phyloP scores from a whole-genome alignment of 768 basidiomycete species.

The Boletellus ananas region DNA sequence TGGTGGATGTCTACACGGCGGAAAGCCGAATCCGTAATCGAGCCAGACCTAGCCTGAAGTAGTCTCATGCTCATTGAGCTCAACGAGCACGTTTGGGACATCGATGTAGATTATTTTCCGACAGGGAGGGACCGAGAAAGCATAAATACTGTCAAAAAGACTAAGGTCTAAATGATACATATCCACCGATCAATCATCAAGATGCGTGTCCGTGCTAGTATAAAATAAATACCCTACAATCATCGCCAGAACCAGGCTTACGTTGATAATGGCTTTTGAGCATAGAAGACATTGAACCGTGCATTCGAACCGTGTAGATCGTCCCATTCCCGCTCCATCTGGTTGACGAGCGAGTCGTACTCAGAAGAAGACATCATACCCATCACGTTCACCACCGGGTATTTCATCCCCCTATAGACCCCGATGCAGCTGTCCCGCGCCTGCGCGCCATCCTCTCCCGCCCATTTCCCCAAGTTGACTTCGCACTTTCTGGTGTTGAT shows the following conservation, averaged over 20 bases:
- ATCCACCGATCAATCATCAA: too few species aligned
- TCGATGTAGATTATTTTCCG: too few species aligned
- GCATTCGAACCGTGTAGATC: constrained; percentile 5
- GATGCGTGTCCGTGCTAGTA: too few species aligned
- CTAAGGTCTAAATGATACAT: too few species aligned
- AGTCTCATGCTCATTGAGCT: too few species aligned
- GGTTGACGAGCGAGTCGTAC: neutral
- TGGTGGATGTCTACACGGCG: too few species aligned
- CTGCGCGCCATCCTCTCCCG: neutral
- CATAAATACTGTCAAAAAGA: too few species aligned
- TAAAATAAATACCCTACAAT: too few species aligned
- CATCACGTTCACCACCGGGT: neutral
- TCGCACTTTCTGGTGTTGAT: neutral
- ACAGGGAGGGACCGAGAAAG: too few species aligned
- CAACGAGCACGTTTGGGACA: too few species aligned
- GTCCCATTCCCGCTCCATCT: constrained; percentile 2
- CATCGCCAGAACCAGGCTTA: neutral
- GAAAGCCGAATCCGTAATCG: too few species aligned
- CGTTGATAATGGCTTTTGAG: neutral
- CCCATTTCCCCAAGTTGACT: constrained; percentile 2
- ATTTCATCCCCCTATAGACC: neutral
- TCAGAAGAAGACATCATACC: neutral
- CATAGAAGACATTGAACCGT: constrained; percentile 3
- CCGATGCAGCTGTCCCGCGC: neutral
- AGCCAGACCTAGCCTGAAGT: too few species aligned